Evolutionary conservation across 139 green algal genomes (phyloP).

Genomic region (Nannochloris sp.): DNA sequence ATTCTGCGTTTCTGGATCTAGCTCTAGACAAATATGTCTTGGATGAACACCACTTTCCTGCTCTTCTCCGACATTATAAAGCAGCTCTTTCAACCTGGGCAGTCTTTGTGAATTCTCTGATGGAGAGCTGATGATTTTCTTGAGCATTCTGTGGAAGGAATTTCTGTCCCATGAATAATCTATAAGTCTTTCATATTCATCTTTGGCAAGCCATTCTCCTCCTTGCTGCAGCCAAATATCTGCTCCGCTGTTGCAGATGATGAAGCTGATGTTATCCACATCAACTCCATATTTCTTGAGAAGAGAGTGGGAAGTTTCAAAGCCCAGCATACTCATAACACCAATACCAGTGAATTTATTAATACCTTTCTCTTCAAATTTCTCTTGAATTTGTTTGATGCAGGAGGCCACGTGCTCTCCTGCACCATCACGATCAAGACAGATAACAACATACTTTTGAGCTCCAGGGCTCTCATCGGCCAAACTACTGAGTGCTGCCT

Average conservation of each 20-base stretch:
- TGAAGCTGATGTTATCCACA: slow-evolving; percentile 38
- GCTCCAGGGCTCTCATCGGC: neutral
- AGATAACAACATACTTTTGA: slow-evolving; percentile 25
- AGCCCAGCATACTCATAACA: slow-evolving; percentile 53
- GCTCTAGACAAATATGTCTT: slow-evolving; percentile 31
- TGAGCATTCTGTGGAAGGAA: slow-evolving; percentile 29
- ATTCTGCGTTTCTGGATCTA: slow-evolving; percentile 20
- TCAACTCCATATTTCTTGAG: slow-evolving; percentile 20
- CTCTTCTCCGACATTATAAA: slow-evolving; percentile 27
- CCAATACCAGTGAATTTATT: slow-evolving; percentile 35
- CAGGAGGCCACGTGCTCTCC: slow-evolving; percentile 6
- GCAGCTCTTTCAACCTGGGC: slow-evolving; percentile 31
- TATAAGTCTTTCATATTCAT: slow-evolving; percentile 47
- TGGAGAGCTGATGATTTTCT: slow-evolving; percentile 35
- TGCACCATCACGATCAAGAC: slow-evolving; percentile 24
- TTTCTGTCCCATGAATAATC: slow-evolving; percentile 41
- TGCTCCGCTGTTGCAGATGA: slow-evolving; percentile 54
- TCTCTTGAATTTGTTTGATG: slow-evolving; percentile 6
- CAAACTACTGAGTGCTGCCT: neutral
- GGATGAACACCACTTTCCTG: slow-evolving; percentile 25
- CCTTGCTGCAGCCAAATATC: slow-evolving; percentile 44
- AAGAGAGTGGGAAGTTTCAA: slow-evolving; percentile 29
- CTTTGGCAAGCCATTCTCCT: slow-evolving; percentile 36
- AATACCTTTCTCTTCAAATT: slow-evolving; percentile 5
- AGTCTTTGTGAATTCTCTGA: slow-evolving; percentile 13